Evolutionary conservation across 2,329 filamentous ascomycete genomes (phyloP).

Genomic region (Metarhizium anisopliae): DNA sequence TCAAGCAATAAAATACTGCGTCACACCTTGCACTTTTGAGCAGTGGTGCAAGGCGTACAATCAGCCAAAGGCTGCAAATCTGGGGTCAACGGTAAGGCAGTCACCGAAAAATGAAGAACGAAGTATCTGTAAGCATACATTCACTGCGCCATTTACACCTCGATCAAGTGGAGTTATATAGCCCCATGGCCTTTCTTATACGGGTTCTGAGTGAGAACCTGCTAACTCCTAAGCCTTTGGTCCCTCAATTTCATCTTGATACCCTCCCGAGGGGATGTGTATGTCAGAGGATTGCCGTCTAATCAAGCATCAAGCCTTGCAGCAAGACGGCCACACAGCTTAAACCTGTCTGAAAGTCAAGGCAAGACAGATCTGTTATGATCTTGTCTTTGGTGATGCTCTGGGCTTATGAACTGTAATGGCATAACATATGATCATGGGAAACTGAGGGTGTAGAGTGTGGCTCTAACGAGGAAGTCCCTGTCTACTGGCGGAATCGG

Average conservation of each 20-base stretch:
- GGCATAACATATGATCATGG: neutral
- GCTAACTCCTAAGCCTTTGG: neutral
- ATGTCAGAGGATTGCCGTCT: slow-evolving; percentile 1
- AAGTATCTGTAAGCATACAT: too few species aligned
- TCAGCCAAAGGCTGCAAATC: too few species aligned
- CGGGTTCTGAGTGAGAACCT: too few species aligned
- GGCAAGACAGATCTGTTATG: neutral
- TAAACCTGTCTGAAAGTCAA: neutral
- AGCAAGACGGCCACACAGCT: neutral
- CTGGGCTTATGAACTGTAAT: neutral
- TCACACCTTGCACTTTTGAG: too few species aligned
- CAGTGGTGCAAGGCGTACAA: too few species aligned
- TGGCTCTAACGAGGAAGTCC: neutral
- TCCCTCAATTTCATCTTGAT: slow-evolving; percentile 2
- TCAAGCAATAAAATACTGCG: too few species aligned
- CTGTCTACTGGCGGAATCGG: slow-evolving; percentile 6
- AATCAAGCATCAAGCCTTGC: neutral
- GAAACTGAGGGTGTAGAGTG: neutral
- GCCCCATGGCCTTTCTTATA: neutral
- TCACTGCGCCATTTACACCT: too few species aligned
- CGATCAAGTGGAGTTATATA: neutral
- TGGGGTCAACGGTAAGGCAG: too few species aligned
- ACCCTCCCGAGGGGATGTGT: slow-evolving; percentile 3
- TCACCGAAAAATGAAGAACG: too few species aligned
- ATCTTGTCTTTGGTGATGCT: neutral